Evolutionary conservation across 2,329 filamentous ascomycete genomes (phyloP), one percentile per base, ranked within the genome.

Genomic region (Lojkania enalia): DNA sequence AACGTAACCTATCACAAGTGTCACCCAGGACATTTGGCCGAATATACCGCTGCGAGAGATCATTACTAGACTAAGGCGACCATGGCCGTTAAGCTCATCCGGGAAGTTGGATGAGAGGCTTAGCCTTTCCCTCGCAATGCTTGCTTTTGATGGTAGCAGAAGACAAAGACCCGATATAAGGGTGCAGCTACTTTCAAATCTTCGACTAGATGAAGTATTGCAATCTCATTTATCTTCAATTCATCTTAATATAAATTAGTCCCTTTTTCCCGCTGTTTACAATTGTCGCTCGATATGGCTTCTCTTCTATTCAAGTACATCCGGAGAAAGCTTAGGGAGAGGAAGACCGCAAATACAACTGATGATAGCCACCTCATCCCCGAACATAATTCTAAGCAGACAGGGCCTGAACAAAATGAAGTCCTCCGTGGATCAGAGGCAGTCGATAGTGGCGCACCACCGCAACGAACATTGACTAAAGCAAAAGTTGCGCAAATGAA

Each of bases 251-350:
- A 27, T 7, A 27, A 27, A n/a, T 27, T n/a, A n/a, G 25, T 27
- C 25, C 7, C 25, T n/a, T 27, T n/a, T 27, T 27, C 25, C n/a
- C 25, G 25, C n/a, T 27, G 25, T 27, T 27, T 27, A n/a, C 25
- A 27, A 9, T 27, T 27, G n/a, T 20, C 12, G n/a, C n/a, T 20
- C 36, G 39, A 2, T 4, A 66, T 66, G 63, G 60, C 62, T 9
- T 54, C 51, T 21, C 40, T 56, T 25, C 50, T 66, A 1, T 66
- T 47, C 53, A 64, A 52, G 45, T 54, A 64, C 32, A 43, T 65
- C 21, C 52, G 53, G 5, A 46, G 57, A 21, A 64, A 61, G 32
- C 32, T 51, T 9, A 40, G 42, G 9, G 58, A 54, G 5, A 54
- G 54, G 27, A 57, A 60, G 35, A 29, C 31, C 19, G 43, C 39